Percentiles rank a stretch among this genome's conserved stretches.
Evolutionary conservation across 2,329 filamentous ascomycete genomes (phyloP).

Genomic region (Colletotrichum tropicale): DNA sequence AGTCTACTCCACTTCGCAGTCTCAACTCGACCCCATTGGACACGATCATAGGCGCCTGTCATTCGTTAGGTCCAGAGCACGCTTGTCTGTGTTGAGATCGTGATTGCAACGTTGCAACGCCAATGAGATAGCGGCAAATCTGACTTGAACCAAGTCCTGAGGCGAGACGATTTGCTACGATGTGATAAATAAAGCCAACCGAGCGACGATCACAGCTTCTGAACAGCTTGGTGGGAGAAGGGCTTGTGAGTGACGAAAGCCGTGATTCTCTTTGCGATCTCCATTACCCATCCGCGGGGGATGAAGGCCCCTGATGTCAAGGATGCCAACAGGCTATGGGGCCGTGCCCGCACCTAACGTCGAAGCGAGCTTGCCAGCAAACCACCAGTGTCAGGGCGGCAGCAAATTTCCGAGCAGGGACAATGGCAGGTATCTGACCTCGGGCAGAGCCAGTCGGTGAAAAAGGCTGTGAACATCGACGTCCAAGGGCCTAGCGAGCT

Average conservation of each 20-base stretch:
- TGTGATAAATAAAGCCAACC: neutral
- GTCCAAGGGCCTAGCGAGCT: neutral
- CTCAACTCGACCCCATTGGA: neutral
- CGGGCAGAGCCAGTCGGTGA: neutral
- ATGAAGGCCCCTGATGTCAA: neutral
- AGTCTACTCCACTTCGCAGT: neutral
- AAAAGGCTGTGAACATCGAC: neutral
- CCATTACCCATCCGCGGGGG: neutral
- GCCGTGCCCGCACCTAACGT: neutral
- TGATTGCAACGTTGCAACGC: slow-evolving; percentile 19
- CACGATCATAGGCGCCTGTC: neutral
- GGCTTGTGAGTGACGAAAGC: neutral
- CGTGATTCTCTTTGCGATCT: neutral
- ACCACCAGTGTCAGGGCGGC: neutral
- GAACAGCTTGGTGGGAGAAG: neutral
- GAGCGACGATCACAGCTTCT: slow-evolving; percentile 3
- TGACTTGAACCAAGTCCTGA: neutral
- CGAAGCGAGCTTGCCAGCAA: neutral
- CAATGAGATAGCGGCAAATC: slow-evolving; percentile 14
- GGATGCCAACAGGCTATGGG: neutral
- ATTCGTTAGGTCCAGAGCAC: neutral
- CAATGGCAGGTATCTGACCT: neutral
- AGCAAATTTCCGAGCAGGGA: slow-evolving; percentile 12
- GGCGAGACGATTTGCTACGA: slow-evolving; percentile 1
- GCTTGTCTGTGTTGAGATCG: neutral